Evolutionary conservation across 2,329 filamentous ascomycete genomes (phyloP), one percentile per base, ranked within the genome.

Genomic region (Incumbomyces delicatus): DNA sequence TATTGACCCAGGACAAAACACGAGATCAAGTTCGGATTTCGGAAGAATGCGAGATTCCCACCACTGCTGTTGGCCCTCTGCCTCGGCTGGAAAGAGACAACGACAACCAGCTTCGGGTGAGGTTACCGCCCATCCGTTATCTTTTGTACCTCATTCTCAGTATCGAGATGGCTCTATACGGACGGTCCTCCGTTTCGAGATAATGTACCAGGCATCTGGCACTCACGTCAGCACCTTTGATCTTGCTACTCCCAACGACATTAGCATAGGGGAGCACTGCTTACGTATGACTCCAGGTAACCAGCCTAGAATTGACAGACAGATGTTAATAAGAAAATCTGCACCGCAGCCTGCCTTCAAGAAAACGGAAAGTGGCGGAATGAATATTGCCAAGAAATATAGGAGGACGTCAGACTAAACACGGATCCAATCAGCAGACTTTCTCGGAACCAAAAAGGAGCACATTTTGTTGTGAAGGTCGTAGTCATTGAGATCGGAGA

Each of bases 281-380:
- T 57, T 78, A 94, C 72, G 87, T 66, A 94, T 85, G 70, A 94
- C 88, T 66, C 87, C 85, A 53, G 83, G 84, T 60, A 89, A 75
- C 69, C 78, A 82, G 64, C 77, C 80, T 57, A 87, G 73, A 59
- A 86, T 78, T 58, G 86, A 92, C 69, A 94, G 72, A 60, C 87
- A 76, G 68, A 94, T 86, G 81, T 94, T 94, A 78, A 95, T 94
- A 68, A 90, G 72, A 61, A 95, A 74, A 64, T 94, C 86, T 56
- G 82, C 79, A 63, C 81, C 83, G 71, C 88, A 94, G 60, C 88
- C 88, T 57, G 83, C 81, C 81, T 95, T 88, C 59, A 95, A 83
- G 77, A 94, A 92, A 65, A 95, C 88, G 72, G 88, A 87, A 47
- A 94, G 70, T 63, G 88, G 88, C 46, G 88, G 88, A 54, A 95